Evolutionary conservation across 768 basidiomycete species (phyloP).

Genomic region (Hemileccinum impolitum): DNA sequence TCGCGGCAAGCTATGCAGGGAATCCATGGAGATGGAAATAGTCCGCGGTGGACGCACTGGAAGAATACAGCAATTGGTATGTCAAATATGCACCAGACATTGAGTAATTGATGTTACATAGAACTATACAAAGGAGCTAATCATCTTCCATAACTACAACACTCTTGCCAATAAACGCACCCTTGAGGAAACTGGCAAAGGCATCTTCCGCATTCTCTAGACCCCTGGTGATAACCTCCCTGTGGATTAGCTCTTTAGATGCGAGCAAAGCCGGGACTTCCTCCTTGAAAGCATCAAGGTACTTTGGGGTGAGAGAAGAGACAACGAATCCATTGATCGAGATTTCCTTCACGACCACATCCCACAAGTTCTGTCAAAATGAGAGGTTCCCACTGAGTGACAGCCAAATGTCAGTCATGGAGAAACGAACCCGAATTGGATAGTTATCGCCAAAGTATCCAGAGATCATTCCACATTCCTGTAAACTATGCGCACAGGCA

Average conservation of each 20-base stretch:
- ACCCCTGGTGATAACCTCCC: constrained; percentile 45
- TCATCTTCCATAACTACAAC: constrained; percentile 4
- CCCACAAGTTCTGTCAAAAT: neutral
- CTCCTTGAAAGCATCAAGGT: constrained; percentile 40
- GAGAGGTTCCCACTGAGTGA: neutral
- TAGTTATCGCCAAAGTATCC: neutral
- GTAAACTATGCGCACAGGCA: neutral
- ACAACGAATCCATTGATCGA: constrained; percentile 47
- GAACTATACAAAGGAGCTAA: neutral
- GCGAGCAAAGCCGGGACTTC: constrained; percentile 39
- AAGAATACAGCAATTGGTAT: no score
- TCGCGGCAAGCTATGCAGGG: no score
- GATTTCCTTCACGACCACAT: constrained; percentile 36
- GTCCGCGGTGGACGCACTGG: no score
- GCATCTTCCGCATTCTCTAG: constrained; percentile 33
- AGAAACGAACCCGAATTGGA: constrained; percentile 1
- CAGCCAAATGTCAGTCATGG: neutral
- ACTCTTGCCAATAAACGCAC: constrained; percentile 7
- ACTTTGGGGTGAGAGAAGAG: constrained; percentile 26
- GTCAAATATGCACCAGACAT: no score
- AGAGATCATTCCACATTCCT: constrained; percentile 34
- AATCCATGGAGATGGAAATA: no score
- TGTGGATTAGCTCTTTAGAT: constrained; percentile 44
- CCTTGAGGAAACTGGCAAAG: neutral
- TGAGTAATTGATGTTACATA: no score